A percentile compares a stretch with the other conserved stretches of the same genome.
phyloP scores from a whole-genome alignment of 805 yeast species.

The Wickerhamia fluorescens region DNA sequence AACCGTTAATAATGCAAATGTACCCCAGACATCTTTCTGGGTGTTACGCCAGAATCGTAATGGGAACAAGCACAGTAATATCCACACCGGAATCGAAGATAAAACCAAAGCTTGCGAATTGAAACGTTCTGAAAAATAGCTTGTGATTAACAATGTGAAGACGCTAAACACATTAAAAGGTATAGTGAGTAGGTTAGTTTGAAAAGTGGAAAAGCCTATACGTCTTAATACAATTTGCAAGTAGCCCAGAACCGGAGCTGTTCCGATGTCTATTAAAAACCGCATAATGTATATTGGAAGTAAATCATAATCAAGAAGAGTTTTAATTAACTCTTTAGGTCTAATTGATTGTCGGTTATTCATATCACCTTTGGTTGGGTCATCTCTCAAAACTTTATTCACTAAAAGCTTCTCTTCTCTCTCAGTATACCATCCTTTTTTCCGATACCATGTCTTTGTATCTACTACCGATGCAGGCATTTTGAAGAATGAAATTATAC shows the following conservation, averaged over 20 bases:
- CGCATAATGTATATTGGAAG: constrained; percentile 12
- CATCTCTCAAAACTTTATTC: constrained; percentile 54
- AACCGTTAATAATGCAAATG: constrained; percentile 31
- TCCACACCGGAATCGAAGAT: constrained; percentile 18
- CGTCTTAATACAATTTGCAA: constrained; percentile 7
- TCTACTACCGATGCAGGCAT: constrained; percentile 31
- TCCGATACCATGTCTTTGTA: constrained; percentile 43
- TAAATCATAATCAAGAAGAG: constrained; percentile 31
- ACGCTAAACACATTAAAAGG: constrained; percentile 36
- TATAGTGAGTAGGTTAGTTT: constrained; percentile 45
- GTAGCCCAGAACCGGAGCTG: constrained; percentile 6
- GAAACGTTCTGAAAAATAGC: constrained; percentile 16
- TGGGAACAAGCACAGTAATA: constrained; percentile 24
- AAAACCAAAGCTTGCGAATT: constrained; percentile 16
- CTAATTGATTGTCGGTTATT: constrained; percentile 50
- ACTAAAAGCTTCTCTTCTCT: constrained; percentile 52
- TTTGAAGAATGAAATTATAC: constrained; percentile 33
- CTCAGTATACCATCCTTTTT: constrained; percentile 44
- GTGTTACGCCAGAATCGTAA: constrained; percentile 37
- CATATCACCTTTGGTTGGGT: constrained; percentile 58
- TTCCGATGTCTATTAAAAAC: constrained; percentile 9
- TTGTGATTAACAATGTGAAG: constrained; percentile 10
- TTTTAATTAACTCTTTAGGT: constrained; percentile 28
- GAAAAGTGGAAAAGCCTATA: constrained; percentile 47
- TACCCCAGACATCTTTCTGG: constrained; percentile 34